Conservation (phyloP, 768 basidiomycete genomes). For the Daedaleopsis sinensis region DNA sequence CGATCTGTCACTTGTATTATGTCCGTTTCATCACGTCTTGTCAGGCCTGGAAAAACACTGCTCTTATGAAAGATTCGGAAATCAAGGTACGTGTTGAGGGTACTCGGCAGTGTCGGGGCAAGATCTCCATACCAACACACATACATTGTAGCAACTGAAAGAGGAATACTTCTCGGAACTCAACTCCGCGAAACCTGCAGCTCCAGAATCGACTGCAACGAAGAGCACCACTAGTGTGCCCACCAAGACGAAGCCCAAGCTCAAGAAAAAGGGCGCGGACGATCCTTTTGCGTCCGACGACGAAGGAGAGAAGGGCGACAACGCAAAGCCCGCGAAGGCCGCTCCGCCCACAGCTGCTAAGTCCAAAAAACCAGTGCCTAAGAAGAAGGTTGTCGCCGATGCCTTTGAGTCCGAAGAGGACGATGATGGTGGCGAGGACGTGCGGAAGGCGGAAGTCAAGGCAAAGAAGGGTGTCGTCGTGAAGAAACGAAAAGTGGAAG, state of each 20-base stretch:
- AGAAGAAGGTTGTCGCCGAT: constrained; percentile 8
- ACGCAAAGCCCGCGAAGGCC: constrained; percentile 22
- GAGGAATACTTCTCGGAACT: constrained; percentile 61
- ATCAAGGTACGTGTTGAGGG: constrained; percentile 50
- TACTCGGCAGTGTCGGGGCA: background rate
- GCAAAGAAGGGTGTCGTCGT: constrained; percentile 14
- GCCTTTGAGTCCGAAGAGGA: constrained; percentile 26
- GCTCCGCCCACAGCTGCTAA: constrained; percentile 10
- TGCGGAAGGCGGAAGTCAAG: constrained; percentile 8
- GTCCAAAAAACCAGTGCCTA: constrained; percentile 24
- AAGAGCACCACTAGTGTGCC: constrained; percentile 26
- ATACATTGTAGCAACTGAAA: constrained; percentile 53
- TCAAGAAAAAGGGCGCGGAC: constrained; percentile 46
- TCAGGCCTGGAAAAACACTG: constrained; percentile 71
- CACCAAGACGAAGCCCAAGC: constrained; percentile 49
- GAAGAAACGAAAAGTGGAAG: constrained; percentile 11
- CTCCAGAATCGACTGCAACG: constrained; percentile 25
- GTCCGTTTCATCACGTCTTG: constrained; percentile 9
- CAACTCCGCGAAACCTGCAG: constrained; percentile 29
- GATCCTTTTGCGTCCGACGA: constrained; percentile 66
- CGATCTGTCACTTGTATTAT: constrained; percentile 1
- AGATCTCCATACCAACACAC: background rate
- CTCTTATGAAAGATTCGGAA: constrained; percentile 60
- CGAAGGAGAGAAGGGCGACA: constrained; percentile 30
- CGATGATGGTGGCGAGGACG: constrained; percentile 2